Base-by-base conservation (phyloP, 1,284 basidiomycete species). In the Puccinia coronata region DNA sequence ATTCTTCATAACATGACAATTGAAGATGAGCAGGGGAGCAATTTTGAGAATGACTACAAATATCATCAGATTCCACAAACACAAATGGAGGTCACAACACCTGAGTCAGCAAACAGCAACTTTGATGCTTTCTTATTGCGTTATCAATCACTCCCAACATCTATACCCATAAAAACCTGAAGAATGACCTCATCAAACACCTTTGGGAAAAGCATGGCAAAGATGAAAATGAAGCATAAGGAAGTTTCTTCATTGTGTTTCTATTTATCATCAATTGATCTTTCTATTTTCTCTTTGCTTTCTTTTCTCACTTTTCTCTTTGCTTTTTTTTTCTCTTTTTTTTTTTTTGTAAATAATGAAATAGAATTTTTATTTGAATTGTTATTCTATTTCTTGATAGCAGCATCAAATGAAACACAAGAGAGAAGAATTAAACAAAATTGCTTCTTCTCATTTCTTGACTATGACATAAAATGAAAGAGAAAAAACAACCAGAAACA, bases 1-100 rank as follows among this genome's bases (percentile, higher is more conserved):
- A 76, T 76, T 5, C 59, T 76, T 12, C 74, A 61, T 25, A 76
- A 76, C 57, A 76, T 76, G 74, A 76, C 59, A 1, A n/a, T 65
- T 0, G 41, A 61, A 4, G 74, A 65, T 63, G 41, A 76, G 43
- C 20, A 28, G 1, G 53, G 14, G 14, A 9, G n/a, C 6, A 39
- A 43, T 9, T 41, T 69, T 43, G 36, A 69, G n/a, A 23, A 43
- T 6, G 25, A 63, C 20, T 63, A n/a, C 28, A 20, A 28, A 16
- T 63, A 63, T 31, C 8, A 63, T 63, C 59, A 63, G 28, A 28
- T n/a, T n/a, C n/a, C n/a, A n/a, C n/a, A n/a, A n/a, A 11, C 34
- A 12, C 25, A 28, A 3, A 63, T 28, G 34, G 18, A 63, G 34
- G 25, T 6, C 34, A 6, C 59, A 57, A 57, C 20, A 63, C 34